These are phyloP conservation scores for Aspergillus japonicus DNA, from an alignment of 2,329 filamentous ascomycete species.

Conservation along the genomic window DNA sequence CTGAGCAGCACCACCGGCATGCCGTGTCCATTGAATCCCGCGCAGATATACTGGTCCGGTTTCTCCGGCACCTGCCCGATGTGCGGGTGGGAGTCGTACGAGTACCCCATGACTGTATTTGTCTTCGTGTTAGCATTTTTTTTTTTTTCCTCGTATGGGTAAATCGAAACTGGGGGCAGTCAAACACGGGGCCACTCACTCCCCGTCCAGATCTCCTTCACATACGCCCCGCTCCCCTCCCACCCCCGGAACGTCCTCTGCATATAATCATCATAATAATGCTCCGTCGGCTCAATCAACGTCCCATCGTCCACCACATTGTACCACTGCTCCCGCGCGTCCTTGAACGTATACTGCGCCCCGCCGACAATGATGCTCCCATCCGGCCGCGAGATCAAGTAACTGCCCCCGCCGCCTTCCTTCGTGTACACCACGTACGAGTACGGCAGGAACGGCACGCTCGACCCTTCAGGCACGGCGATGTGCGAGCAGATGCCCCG, in stretches of 20 bases:
- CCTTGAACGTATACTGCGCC: slow-evolving; percentile 49
- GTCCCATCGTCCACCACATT: slow-evolving; percentile 46
- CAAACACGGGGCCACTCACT: slow-evolving; percentile 20
- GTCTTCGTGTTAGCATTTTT: background rate
- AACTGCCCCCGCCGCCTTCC: slow-evolving; percentile 55
- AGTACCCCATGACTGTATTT: slow-evolving; percentile 53
- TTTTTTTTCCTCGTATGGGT: background rate
- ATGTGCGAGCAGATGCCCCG: slow-evolving; percentile 56
- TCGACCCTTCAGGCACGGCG: slow-evolving; percentile 25
- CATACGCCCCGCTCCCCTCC: slow-evolving; percentile 35
- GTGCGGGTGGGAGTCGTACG: slow-evolving; percentile 52
- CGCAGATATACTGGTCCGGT: slow-evolving; percentile 56
- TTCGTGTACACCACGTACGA: slow-evolving; percentile 58
- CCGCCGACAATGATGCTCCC: slow-evolving; percentile 63
- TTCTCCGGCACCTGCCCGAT: slow-evolving; percentile 52
- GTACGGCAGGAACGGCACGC: slow-evolving; percentile 38
- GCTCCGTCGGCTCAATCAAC: slow-evolving; percentile 49
- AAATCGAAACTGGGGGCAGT: slow-evolving; percentile 23
- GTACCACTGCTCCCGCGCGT: slow-evolving; percentile 45
- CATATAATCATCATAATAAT: slow-evolving; percentile 43
- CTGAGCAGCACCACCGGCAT: slow-evolving; percentile 65
- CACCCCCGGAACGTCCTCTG: slow-evolving; percentile 39
- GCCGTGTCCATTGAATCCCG: slow-evolving; percentile 66
- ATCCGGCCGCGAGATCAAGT: slow-evolving; percentile 61
- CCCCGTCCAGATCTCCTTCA: slow-evolving; percentile 39